These are phyloP conservation scores for Pseudisothecium myosuroides DNA, from an alignment of 225 moss, liverwort and hornwort species.

Conservation along the genomic window DNA sequence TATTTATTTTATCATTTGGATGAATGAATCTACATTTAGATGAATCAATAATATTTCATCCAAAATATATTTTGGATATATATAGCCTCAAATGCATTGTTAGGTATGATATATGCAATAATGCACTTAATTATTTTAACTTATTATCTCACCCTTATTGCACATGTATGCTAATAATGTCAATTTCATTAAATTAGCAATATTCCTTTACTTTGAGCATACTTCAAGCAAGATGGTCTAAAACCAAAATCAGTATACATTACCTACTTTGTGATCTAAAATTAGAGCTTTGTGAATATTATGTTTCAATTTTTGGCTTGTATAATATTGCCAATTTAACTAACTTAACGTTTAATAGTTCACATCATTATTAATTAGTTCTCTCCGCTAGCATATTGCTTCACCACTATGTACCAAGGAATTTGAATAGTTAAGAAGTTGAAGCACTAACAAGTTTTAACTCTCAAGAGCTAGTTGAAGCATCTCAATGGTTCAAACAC, in stretches of 20 bases:
- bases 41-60: not conserved
- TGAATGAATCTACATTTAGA: too few species aligned
- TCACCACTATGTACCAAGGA: not conserved
- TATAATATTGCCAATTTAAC: fast-evolving
- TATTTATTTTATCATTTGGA: not conserved
- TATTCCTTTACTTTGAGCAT: not conserved
- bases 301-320: not conserved
- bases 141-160: not conserved
- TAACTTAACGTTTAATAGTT: not conserved
- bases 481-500: too few species aligned
- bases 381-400: not conserved
- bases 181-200: not conserved
- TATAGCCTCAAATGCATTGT: not conserved
- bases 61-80: not conserved
- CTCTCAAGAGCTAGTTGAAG: too few species aligned
- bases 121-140: not conserved
- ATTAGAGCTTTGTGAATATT: not conserved
- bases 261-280: not conserved
- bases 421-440: too few species aligned
- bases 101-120: not conserved
- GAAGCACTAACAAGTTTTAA: too few species aligned
- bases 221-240: fast-evolving
- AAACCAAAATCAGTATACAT: not conserved
- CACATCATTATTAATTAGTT: not conserved
- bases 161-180: not conserved